Base-by-base conservation (phyloP, 2,329 filamentous ascomycete genomes). In the Ophioceras dolichostomum region DNA sequence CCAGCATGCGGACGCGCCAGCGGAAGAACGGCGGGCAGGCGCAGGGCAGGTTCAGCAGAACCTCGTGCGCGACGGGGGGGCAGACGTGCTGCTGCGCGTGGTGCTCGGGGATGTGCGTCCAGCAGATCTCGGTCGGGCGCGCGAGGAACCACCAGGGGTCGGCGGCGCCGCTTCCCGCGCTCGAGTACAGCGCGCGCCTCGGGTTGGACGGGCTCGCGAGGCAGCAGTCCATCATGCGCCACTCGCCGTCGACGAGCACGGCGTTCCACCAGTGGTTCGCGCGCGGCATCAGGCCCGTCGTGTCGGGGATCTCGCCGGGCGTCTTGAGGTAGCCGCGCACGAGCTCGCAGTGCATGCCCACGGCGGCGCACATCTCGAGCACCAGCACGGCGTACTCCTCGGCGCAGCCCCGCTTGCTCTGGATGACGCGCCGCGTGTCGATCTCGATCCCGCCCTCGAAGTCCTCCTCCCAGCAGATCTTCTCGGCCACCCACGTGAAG, bases 191-290 rank as follows among this genome's bases (percentile, higher is more conserved):
- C 13, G 65, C 68, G 34, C 93, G 75, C 40, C 75, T 78, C 9
- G 91, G 89, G 50, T 96, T 86, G 0, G 89, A 94, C 10, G 89
- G 88, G 44, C 82, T 88, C 4, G 91, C 87, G 34, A 98, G 67
- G 26, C 86, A 93, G 55, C 86, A 91, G 57, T 98, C 91, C 64
- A 98, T 85, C 46, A 96, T 83, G 36, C 91, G 82, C 91, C 91
- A 98, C 59, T 95, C 87, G 17, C 83, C 81, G 56, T 98, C 91
- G 8, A 95, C 79, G 26, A 95, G 64, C 14, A 96, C 85, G 1
- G 86, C 79, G 49, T 98, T 98, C 91, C 91, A 98, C 78, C 83
- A 96, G 60, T 98, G 91, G 51, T 98, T 98, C 0, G 89, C 73
- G 21, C 80, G 76, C n/a, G 85, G 84, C 56, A 89, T 76, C 40